These are phyloP conservation scores for Geranium incanum DNA, from an alignment of 441 rosid species.

Conservation along the genomic window DNA sequence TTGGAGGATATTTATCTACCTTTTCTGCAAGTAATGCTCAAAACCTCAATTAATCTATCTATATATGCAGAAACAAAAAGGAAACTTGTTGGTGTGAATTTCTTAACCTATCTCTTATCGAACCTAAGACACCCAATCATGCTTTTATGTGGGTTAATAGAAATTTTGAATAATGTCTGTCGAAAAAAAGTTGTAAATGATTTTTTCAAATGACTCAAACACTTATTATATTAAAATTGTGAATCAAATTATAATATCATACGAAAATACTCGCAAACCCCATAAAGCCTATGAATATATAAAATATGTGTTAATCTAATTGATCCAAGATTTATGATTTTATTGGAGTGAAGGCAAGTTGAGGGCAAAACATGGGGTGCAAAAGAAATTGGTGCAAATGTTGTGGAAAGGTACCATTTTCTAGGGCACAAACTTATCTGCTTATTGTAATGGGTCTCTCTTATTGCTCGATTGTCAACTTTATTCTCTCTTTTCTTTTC, in stretches of 20 bases:
- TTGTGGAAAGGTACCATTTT: background rate
- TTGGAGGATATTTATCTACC: slow-evolving; percentile 22
- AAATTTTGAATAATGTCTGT: no score
- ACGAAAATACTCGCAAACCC: background rate
- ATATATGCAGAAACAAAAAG: background rate
- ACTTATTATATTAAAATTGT: no score
- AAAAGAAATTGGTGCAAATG: no score
- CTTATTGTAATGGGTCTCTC: background rate
- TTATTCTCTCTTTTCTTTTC: background rate
- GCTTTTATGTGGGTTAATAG: no score
- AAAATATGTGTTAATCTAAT: no score
- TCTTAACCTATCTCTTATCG: background rate
- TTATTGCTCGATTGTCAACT: background rate
- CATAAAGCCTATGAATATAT: no score
- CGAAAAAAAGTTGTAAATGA: no score
- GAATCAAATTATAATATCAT: no score
- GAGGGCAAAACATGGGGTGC: background rate
- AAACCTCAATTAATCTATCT: background rate
- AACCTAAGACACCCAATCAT: background rate
- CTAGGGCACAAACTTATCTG: background rate
- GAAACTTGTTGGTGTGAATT: background rate
- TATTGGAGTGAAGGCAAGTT: background rate
- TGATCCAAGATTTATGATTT: background rate
- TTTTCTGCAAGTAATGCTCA: slow-evolving; percentile 13
- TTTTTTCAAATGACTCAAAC: no score